Conservation (phyloP, 2,329 filamentous ascomycete species). For the Endoconidiophora laricicola region DNA sequence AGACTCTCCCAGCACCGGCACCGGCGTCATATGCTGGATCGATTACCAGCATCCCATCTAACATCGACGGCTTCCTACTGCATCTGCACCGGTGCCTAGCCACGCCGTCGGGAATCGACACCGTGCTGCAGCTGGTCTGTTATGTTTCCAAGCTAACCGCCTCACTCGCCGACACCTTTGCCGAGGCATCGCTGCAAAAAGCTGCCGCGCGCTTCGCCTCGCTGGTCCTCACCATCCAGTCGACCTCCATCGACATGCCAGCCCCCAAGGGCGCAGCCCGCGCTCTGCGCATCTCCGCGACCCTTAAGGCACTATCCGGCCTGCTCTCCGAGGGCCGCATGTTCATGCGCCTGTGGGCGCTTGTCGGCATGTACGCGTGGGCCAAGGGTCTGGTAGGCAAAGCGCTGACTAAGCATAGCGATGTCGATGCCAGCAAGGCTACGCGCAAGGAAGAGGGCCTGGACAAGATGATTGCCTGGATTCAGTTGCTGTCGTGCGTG, state of each 20-base stretch:
- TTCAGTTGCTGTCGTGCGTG: slow-evolving; percentile 51
- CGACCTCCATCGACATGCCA: slow-evolving; percentile 25
- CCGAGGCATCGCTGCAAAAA: slow-evolving; percentile 39
- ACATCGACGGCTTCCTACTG: slow-evolving; percentile 35
- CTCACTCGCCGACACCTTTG: slow-evolving; percentile 33
- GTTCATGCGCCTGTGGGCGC: slow-evolving; percentile 59
- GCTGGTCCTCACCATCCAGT: slow-evolving; percentile 34
- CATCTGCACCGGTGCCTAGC: slow-evolving; percentile 47
- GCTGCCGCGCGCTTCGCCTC: slow-evolving; percentile 35
- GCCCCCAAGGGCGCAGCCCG: slow-evolving; percentile 18
- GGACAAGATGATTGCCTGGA: slow-evolving; percentile 39
- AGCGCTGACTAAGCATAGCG: slow-evolving; percentile 9
- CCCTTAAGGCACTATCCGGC: slow-evolving; percentile 43
- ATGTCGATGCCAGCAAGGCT: slow-evolving; percentile 14
- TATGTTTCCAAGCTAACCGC: slow-evolving; percentile 46
- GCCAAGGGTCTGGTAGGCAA: slow-evolving; percentile 32
- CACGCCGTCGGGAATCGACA: slow-evolving; percentile 53
- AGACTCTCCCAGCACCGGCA: neutral
- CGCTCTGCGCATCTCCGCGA: slow-evolving; percentile 14
- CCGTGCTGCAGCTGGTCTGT: slow-evolving; percentile 49
- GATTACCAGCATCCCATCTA: slow-evolving; percentile 20
- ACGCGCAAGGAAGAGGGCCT: slow-evolving; percentile 20
- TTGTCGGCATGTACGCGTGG: slow-evolving; percentile 59
- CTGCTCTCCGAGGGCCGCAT: slow-evolving; percentile 56
- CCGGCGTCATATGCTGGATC: slow-evolving; percentile 15